Conservation (phyloP, 2,329 filamentous ascomycete species). For the Pseudofabraea citricarpa region DNA sequence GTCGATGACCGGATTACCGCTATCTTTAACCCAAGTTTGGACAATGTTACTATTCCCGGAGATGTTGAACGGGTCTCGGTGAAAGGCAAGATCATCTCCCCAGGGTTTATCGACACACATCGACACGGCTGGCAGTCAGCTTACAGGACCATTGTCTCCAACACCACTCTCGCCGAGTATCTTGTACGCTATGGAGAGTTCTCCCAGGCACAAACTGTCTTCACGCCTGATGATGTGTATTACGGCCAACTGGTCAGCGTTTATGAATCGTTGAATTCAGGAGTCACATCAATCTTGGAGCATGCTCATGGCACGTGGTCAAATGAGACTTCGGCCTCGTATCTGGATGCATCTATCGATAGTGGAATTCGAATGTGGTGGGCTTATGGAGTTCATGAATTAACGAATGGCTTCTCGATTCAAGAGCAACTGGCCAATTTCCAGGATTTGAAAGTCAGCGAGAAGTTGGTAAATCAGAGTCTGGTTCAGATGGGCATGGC, state of each 20-base stretch:
- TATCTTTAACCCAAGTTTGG: constrained; percentile 16
- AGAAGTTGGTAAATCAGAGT: too few species aligned
- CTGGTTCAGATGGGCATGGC: too few species aligned
- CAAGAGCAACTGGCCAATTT: too few species aligned
- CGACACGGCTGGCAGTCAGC: constrained; percentile 25
- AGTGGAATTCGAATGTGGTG: constrained; percentile 45
- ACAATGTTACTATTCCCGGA: constrained; percentile 15
- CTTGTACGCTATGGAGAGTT: constrained; percentile 30
- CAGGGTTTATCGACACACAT: constrained; percentile 33
- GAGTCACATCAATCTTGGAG: constrained; percentile 35
- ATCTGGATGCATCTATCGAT: constrained; percentile 40
- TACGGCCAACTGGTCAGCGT: constrained; percentile 35
- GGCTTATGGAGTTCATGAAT: constrained; percentile 37
- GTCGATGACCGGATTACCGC: constrained; percentile 26
- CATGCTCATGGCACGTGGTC: constrained; percentile 28
- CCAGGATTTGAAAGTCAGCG: too few species aligned
- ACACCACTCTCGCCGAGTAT: constrained; percentile 36
- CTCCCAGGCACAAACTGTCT: neutral
- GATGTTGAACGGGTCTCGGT: constrained; percentile 28
- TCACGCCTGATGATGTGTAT: constrained; percentile 35
- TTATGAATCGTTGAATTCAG: constrained; percentile 34
- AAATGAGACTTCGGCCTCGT: constrained; percentile 32
- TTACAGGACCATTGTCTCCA: constrained; percentile 30
- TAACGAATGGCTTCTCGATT: too few species aligned
- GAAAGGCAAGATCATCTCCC: constrained; percentile 26